These are phyloP conservation scores for Pseudocercospora eumusae DNA, from an alignment of 2,329 filamentous ascomycete genomes.

Conservation along the genomic window DNA sequence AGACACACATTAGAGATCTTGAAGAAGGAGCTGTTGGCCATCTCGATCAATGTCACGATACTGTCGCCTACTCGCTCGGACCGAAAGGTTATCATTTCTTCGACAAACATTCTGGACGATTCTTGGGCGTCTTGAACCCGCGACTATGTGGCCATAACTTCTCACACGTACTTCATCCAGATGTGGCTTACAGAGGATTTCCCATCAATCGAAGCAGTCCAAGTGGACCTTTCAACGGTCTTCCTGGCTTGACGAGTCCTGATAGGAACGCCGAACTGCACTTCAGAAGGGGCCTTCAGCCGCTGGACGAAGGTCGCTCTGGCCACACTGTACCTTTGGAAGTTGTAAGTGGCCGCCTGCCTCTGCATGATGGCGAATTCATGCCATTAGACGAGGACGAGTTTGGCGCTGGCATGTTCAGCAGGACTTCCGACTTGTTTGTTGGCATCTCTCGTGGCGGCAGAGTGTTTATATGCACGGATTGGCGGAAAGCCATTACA, in stretches of 20 bases:
- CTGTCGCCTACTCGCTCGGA: slow-evolving; percentile 50
- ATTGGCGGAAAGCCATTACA: slow-evolving; percentile 43
- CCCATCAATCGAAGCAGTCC: slow-evolving; percentile 1
- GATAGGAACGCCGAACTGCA: background rate
- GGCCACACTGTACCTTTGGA: slow-evolving; percentile 24
- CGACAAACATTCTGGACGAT: slow-evolving; percentile 44
- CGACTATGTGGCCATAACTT: slow-evolving; percentile 38
- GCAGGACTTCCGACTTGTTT: slow-evolving; percentile 42
- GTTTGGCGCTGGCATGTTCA: slow-evolving; percentile 52
- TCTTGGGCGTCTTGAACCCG: slow-evolving; percentile 45
- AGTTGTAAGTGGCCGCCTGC: slow-evolving; percentile 26
- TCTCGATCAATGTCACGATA: slow-evolving; percentile 46
- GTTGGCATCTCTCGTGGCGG: slow-evolving; percentile 49
- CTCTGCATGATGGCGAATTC: slow-evolving; percentile 15
- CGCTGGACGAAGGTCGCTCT: slow-evolving; percentile 1
- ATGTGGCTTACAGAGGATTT: background rate
- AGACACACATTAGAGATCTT: slow-evolving; percentile 42
- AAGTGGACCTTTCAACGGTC: background rate
- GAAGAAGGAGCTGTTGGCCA: slow-evolving; percentile 48
- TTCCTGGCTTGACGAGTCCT: background rate
- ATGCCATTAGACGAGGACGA: slow-evolving; percentile 43
- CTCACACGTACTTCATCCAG: slow-evolving; percentile 39
- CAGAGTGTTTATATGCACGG: slow-evolving; percentile 47
- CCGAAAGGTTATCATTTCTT: slow-evolving; percentile 47
- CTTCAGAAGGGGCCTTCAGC: background rate